Base-by-base conservation (phyloP, 495 filamentous ascomycete genomes). In the Bathelium albidoporum region DNA sequence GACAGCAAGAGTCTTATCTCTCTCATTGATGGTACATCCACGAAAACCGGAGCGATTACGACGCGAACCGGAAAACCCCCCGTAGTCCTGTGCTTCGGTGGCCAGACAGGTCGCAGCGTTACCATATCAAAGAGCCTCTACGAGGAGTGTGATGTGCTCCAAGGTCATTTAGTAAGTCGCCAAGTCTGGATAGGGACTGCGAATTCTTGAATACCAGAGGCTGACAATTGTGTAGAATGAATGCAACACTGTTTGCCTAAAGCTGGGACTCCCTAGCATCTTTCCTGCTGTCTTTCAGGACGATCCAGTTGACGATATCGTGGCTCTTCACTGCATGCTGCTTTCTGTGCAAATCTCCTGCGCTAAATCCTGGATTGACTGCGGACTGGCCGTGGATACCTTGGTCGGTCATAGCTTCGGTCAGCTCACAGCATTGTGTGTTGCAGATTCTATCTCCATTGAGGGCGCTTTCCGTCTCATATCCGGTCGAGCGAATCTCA, bases 261-360 rank as follows among this genome's bases (percentile, higher is more conserved):
- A n/a, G n/a, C n/a, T n/a, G n/a, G n/a, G n/a, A n/a, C 60, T 69
- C 22, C 36, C 67, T 16, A n/a, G 26, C 20, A 61, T 69, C 29
- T 31, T 69, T n/a, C 53, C 34, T 2, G 5, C 62, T 24, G 60
- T 69, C 26, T 24, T 32, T 10, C 32, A 36, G 24, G 14, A 12
- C 41, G 36, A 58, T 3, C 11, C 43, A 4, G 36, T 22, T 20
- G 43, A 59, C n/a, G 12, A 45, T 18, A n/a, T 52, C 3, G 43
- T 43, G 11, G 9, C 11, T 16, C 58, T 32, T 18, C 77, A 79
- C 28, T 64, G 78, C 24, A 73, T 68, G 22, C 28, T 72, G 26
- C 66, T 72, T 16, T 65, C 64, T 29, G 32, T 74, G 10, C 65
- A 77, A 52, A 73, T 78, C 32, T 74, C 75, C 3, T 67, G 77